Conservation (phyloP, 805 yeast genomes). For the Wickerhamomyces queroliae region DNA sequence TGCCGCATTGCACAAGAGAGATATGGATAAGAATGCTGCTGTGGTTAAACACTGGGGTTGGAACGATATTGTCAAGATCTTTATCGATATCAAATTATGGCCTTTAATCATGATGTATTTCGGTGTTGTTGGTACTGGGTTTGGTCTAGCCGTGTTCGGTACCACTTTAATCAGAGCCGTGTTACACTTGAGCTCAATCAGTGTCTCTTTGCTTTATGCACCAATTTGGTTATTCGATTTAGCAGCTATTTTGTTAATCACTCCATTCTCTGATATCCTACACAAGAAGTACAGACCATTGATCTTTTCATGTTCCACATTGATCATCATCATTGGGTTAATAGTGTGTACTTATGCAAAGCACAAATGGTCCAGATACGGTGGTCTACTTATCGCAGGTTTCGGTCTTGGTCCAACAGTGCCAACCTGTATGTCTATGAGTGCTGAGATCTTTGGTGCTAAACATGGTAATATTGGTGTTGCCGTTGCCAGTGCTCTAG, state of each 20-base stretch:
- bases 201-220: slow-evolving; percentile 72
- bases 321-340: slow-evolving; percentile 69
- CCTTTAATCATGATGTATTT: slow-evolving; percentile 83
- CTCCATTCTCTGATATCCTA: slow-evolving; percentile 74
- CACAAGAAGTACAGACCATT: slow-evolving; percentile 48
- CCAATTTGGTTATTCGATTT: slow-evolving; percentile 89
- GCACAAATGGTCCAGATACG: slow-evolving; percentile 72
- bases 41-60: slow-evolving; percentile 45
- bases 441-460: slow-evolving; percentile 66
- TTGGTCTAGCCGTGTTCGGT: slow-evolving; percentile 80
- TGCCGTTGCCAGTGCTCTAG: slow-evolving; percentile 78
- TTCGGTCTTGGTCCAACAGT: slow-evolving; percentile 90
- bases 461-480: slow-evolving; percentile 79
- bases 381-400: slow-evolving; percentile 76
- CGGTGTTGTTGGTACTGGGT: slow-evolving; percentile 91
- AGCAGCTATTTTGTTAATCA: slow-evolving; percentile 64
- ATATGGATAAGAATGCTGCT: slow-evolving; percentile 49
- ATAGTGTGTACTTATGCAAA: slow-evolving; percentile 71
- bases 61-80: slow-evolving; percentile 47
- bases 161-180: slow-evolving; percentile 66
- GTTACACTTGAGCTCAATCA: slow-evolving; percentile 54
- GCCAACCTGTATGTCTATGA: slow-evolving; percentile 81
- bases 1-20: slow-evolving; percentile 47
- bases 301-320: slow-evolving; percentile 56
- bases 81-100: slow-evolving; percentile 67